phyloP scores from a whole-genome alignment of 306 rosid genomes.

The Fagus sylvatica region DNA sequence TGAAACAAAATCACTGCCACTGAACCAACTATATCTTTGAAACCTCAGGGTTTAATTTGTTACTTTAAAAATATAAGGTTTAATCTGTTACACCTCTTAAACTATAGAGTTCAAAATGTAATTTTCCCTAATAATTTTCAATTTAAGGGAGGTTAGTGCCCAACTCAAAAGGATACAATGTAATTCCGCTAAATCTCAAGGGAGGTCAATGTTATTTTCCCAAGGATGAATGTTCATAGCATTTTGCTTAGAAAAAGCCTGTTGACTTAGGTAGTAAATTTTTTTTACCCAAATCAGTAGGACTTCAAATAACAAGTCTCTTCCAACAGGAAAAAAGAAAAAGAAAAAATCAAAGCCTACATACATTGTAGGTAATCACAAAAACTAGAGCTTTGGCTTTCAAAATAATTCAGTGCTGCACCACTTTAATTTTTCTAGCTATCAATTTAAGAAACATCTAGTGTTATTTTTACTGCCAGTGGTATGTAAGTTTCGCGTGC shows the following conservation, averaged over 20 bases:
- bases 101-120: too few species aligned
- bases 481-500: background rate
- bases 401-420: slow-evolving; percentile 10
- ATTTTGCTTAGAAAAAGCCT: background rate
- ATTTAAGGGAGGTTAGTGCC: too few species aligned
- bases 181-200: too few species aligned
- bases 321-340: background rate
- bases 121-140: too few species aligned
- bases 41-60: too few species aligned
- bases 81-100: too few species aligned
- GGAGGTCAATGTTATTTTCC: too few species aligned
- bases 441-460: slow-evolving; percentile 11
- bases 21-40: too few species aligned
- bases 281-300: background rate
- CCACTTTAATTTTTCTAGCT: slow-evolving; percentile 6
- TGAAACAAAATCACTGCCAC: too few species aligned
- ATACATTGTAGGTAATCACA: slow-evolving; percentile 1
- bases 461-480: slow-evolving; percentile 20
- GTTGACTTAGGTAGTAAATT: background rate
- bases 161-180: too few species aligned
- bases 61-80: too few species aligned
- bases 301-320: background rate
- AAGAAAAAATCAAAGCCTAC: background rate
- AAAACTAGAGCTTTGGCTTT: background rate
- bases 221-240: background rate